These are phyloP conservation scores for Arthrobotrys pseudoclavata DNA, from an alignment of 2,329 filamentous ascomycete species.

Conservation along the genomic window DNA sequence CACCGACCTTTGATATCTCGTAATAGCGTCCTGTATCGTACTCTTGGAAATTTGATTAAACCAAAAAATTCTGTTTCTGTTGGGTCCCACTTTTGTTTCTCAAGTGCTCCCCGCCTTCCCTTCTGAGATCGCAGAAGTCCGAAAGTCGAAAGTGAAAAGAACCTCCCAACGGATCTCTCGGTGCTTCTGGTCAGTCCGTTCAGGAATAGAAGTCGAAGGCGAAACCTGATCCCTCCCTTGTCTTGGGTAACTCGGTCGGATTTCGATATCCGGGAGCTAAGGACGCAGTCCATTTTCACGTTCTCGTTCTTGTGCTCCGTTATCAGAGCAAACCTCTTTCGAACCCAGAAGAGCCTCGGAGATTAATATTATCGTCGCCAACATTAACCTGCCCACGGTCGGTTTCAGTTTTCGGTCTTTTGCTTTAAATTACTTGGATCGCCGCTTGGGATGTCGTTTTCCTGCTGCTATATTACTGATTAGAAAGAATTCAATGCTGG, in stretches of 20 bases:
- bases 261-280: conserved; percentile 53
- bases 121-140: conserved; percentile 55
- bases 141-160: conserved; percentile 35
- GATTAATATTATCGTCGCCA: conserved; percentile 29
- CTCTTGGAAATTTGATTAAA: background rate
- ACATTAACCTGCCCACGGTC: conserved; percentile 15
- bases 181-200: background rate
- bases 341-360: conserved; percentile 52
- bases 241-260: conserved; percentile 47
- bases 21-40: conserved; percentile 12
- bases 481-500: conserved; percentile 6
- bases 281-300: conserved; percentile 36
- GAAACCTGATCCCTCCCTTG: conserved; percentile 39
- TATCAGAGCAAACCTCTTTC: conserved; percentile 31
- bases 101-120: conserved; percentile 48
- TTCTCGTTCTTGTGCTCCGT: conserved; percentile 22
- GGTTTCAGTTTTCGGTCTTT: conserved; percentile 2
- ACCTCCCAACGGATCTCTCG: conserved; percentile 46
- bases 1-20: conserved; percentile 3
- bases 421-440: conserved; percentile 48
- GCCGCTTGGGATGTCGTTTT: conserved; percentile 32
- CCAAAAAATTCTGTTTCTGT: conserved; percentile 27
- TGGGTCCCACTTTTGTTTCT: conserved; percentile 32
- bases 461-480: conserved; percentile 15
- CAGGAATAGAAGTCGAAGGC: conserved; percentile 43